Base-by-base conservation (phyloP, 495 filamentous ascomycete genomes). In the Cercophora sp. region DNA sequence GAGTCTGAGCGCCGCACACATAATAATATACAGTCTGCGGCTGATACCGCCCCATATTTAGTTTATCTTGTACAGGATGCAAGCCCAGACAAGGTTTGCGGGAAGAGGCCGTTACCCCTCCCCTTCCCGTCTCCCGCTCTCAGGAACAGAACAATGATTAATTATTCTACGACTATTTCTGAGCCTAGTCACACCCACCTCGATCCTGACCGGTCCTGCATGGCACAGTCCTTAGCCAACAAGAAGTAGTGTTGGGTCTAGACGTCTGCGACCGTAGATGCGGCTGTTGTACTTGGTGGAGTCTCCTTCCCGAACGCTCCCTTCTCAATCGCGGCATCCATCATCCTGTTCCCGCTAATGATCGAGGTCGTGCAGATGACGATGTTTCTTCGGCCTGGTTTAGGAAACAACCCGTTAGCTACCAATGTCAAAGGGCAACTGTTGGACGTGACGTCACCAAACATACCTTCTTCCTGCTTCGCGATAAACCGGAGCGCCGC, bases 281-380 rank as follows among this genome's bases (percentile, higher is more conserved):
- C 31, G 4, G 10, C 18, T n/a, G 31, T 9, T 0, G 47, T 36
- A 23, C 19, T 29, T 6, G 24, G 18, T 15, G 47, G 31, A 8
- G 34, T 53, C 25, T 65, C 72, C 59, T 67, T 77, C 36, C 74
- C 82, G 69, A 93, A 89, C 13, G 74, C 75, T 39, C 71, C 72
- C 59, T 80, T 85, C 74, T 91, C 89, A 56, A 94, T 84, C 51
- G 89, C 91, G 25, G 83, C 84, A 43, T 89, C 87, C 81, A 97
- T 91, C 73, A 96, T 89, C 63, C 80, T 81, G 60, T 89, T 85
- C 37, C 93, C 94, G 72, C 83, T 95, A 54, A 97, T 85, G 31
- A 99, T 83, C 36, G 85, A 85, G 8, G 93, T 99, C 22, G 93
- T 91, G 64, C 86, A 90, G 69, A 99, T 90, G 43, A 99, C 72